Conservation (phyloP, 768 basidiomycete species). For the Mycena maculata region DNA sequence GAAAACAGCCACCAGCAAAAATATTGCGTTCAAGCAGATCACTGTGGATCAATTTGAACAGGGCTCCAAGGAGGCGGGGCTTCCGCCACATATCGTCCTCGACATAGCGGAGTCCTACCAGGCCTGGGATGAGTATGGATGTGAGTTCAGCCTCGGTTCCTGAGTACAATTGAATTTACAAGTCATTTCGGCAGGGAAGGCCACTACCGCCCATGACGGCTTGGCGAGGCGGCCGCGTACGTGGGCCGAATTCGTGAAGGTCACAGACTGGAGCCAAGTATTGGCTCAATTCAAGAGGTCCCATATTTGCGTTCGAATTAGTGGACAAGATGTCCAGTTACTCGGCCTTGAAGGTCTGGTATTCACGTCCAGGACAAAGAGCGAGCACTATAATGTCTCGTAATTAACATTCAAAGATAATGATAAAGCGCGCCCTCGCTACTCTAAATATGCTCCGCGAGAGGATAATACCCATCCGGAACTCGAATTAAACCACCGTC, state of each 20-base stretch:
- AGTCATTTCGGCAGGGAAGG: neutral
- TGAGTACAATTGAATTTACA: neutral
- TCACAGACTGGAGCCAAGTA: constrained; percentile 8
- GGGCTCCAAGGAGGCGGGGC: neutral
- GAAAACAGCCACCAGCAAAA: constrained; percentile 10
- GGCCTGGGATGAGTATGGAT: constrained; percentile 3
- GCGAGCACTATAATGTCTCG: too few relatives aligned
- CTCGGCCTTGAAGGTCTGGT: too few relatives aligned
- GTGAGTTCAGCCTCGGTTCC: neutral
- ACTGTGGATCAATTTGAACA: neutral
- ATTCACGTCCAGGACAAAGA: too few relatives aligned
- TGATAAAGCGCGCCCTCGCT: too few relatives aligned
- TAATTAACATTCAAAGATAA: too few relatives aligned
- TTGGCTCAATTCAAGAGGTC: neutral
- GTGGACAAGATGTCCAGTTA: too few relatives aligned
- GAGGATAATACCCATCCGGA: too few relatives aligned
- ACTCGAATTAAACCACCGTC: too few relatives aligned
- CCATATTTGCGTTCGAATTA: too few relatives aligned
- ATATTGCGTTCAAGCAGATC: constrained; percentile 1
- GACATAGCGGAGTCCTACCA: neutral
- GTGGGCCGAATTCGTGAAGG: neutral
- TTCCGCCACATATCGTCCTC: neutral
- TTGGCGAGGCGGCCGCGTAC: neutral
- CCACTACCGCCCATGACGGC: neutral
- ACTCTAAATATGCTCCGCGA: too few relatives aligned